Percentiles rank a stretch among this genome's conserved stretches.
phyloP scores from a whole-genome alignment of 1,284 basidiomycete genomes.

The Leccinum angustisporum region DNA sequence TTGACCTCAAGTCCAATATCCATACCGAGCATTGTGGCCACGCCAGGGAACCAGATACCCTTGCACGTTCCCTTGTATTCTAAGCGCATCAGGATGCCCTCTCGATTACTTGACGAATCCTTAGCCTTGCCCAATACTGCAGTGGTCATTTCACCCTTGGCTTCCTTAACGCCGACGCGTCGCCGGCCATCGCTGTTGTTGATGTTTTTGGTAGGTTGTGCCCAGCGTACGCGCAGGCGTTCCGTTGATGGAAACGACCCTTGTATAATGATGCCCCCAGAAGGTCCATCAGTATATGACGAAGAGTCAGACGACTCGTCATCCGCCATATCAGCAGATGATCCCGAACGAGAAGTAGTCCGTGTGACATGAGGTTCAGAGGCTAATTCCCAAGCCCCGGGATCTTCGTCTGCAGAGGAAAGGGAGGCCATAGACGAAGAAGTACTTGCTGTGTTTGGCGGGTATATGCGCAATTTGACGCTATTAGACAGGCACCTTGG shows the following conservation, averaged over 20 bases:
- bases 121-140: constrained; percentile 50
- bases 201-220: constrained; percentile 56
- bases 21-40: constrained; percentile 76
- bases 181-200: constrained; percentile 53
- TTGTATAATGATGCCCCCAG: constrained; percentile 65
- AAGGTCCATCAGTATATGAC: constrained; percentile 45
- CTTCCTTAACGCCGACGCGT: constrained; percentile 65
- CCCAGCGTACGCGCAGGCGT: constrained; percentile 73
- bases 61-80: constrained; percentile 72
- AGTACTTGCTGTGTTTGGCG: constrained; percentile 45
- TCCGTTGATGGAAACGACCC: constrained; percentile 78
- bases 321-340: constrained; percentile 70
- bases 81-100: constrained; percentile 66
- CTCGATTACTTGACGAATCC: constrained; percentile 40
- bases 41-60: constrained; percentile 77
- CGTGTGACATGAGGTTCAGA: constrained; percentile 76
- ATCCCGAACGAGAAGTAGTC: constrained; percentile 50
- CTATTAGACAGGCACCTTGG: constrained; percentile 76
- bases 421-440: constrained; percentile 69
- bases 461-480: constrained; percentile 69
- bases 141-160: constrained; percentile 64
- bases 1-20: constrained; percentile 69
- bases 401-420: constrained; percentile 70
- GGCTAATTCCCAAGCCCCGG: constrained; percentile 67
- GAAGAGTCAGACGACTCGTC: constrained; percentile 79